Percentiles rank a stretch among this genome's conserved stretches.
These are phyloP conservation scores for Talaromyces verruculosus DNA, from an alignment of 2,329 filamentous ascomycete species.

Conservation along the genomic window DNA sequence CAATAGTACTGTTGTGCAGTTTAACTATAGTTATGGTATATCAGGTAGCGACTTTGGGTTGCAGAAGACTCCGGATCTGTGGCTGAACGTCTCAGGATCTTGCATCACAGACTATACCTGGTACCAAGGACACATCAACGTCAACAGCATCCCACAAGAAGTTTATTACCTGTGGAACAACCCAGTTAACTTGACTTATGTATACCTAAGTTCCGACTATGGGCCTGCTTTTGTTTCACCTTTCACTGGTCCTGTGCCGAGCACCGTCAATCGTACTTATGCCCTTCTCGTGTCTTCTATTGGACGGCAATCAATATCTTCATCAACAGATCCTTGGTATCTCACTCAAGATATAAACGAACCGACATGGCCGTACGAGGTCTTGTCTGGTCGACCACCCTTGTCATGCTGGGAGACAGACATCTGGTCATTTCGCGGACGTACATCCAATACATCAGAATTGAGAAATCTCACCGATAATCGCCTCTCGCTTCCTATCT, in stretches of 20 bases:
- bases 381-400: neutral
- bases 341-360: neutral
- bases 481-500: constrained; percentile 1
- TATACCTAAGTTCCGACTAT: neutral
- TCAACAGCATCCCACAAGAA: no score
- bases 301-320: neutral
- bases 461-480: neutral
- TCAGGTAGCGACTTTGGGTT: constrained; percentile 13
- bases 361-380: neutral
- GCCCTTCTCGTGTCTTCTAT: neutral
- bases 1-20: neutral
- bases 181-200: neutral
- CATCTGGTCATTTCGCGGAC: constrained; percentile 6
- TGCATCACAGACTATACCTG: constrained; percentile 15
- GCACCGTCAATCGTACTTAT: neutral
- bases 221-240: neutral
- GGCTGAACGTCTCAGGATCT: constrained; percentile 10
- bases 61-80: constrained; percentile 10
- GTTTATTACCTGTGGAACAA: neutral
- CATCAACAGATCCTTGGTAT: constrained; percentile 11
- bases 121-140: neutral
- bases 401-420: constrained; percentile 11
- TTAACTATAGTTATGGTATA: constrained; percentile 11
- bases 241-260: neutral
- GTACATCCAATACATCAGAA: neutral